Percentiles rank a stretch among this genome's conserved stretches.
Evolutionary conservation across 495 filamentous ascomycete genomes (phyloP).

Genomic region (Neurospora terricola): DNA sequence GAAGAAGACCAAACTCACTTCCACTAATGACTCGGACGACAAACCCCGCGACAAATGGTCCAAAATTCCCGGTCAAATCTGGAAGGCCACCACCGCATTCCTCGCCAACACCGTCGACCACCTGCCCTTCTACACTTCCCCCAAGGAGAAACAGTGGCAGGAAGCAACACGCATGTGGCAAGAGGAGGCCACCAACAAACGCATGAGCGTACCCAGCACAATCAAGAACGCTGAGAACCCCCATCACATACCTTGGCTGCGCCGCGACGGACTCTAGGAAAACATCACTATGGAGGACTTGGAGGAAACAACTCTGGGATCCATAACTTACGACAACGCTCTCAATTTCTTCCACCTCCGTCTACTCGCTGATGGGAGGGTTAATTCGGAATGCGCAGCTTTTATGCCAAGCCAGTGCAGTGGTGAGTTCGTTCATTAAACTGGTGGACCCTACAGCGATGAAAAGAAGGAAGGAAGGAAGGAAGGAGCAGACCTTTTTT

Average conservation of each 20-base stretch:
- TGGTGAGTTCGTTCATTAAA: neutral
- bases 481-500: neutral
- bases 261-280: neutral
- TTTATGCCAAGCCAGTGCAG: neutral
- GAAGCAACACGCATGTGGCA: neutral
- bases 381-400: neutral
- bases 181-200: neutral
- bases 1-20: neutral
- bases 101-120: neutral
- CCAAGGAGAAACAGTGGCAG: neutral
- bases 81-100: neutral
- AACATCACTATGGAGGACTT: neutral
- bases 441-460: neutral
- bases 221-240: neutral
- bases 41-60: neutral
- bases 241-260: neutral
- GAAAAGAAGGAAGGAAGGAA: neutral
- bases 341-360: neutral
- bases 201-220: neutral
- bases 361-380: neutral
- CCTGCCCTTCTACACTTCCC: neutral
- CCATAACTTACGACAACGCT: neutral
- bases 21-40: neutral
- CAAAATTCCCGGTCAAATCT: neutral
- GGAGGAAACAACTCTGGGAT: neutral